Evolutionary conservation across 805 yeast species (phyloP).

Genomic region (Debaryomyces castellii): DNA sequence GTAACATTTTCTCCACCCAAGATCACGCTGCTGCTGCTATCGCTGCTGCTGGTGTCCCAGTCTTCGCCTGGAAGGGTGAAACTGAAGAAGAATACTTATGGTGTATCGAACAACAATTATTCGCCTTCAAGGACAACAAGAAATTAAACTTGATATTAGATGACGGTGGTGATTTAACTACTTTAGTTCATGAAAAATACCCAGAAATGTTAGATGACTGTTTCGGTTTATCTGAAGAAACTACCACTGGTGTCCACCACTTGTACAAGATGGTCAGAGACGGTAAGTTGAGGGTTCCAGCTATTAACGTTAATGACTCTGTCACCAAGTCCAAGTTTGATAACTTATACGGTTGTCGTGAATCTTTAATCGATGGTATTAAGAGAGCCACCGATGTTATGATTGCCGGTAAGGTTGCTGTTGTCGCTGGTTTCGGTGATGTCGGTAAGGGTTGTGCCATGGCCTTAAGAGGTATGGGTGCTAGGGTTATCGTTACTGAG

Average conservation of each 20-base stretch:
- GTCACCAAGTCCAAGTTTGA: slow-evolving; percentile 99
- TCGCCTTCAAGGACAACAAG: slow-evolving; percentile 93
- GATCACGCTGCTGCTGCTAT: slow-evolving; percentile 99
- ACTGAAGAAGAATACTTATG: slow-evolving; percentile 98
- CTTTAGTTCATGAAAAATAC: slow-evolving; percentile 95
- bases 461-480: slow-evolving; percentile 99
- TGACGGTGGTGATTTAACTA: slow-evolving; percentile 98
- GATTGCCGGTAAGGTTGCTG: slow-evolving; percentile 99
- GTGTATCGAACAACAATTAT: slow-evolving; percentile 99
- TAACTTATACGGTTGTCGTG: slow-evolving; percentile 99
- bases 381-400: slow-evolving; percentile 99
- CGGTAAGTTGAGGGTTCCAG: slow-evolving; percentile 90
- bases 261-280: slow-evolving; percentile 94
- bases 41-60: slow-evolving; percentile 99
- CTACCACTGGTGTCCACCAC: slow-evolving; percentile 99
- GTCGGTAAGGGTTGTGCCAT: slow-evolving; percentile 99
- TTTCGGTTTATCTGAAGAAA: slow-evolving; percentile 96
- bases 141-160: slow-evolving; percentile 95
- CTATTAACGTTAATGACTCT: slow-evolving; percentile 98
- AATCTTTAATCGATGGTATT: slow-evolving; percentile 97
- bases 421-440: slow-evolving; percentile 99
- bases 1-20: slow-evolving; percentile 99
- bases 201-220: slow-evolving; percentile 96
- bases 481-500: slow-evolving; percentile 96
- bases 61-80: slow-evolving; percentile 99